phyloP scores from a whole-genome alignment of 208 protist species.

The Wallacemonas collosoma region DNA sequence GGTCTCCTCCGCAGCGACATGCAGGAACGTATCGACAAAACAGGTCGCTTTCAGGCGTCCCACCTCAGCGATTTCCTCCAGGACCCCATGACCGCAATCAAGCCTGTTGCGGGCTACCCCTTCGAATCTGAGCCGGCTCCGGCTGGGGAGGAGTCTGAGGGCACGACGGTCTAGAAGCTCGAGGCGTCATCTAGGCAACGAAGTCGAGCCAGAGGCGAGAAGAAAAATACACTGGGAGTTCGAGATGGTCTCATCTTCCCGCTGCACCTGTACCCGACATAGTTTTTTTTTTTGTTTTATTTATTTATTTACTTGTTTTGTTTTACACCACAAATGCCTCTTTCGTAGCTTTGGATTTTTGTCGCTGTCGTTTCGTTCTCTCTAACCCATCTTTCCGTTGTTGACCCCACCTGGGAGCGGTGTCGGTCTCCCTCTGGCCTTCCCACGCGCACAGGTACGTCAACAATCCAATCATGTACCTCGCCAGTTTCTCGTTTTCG shows the following conservation, averaged over 20 bases:
- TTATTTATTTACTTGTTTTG: not conserved
- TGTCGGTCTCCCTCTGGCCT: too few species aligned
- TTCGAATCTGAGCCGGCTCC: constrained; percentile 15
- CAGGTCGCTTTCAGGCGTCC: constrained; percentile 46
- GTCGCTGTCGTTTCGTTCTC: too few species aligned
- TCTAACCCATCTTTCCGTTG: too few species aligned
- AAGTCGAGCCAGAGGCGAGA: too few species aligned
- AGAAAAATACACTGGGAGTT: not conserved
- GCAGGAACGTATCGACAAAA: constrained; percentile 29
- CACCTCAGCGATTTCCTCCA: constrained; percentile 43
- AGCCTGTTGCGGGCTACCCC: constrained; percentile 16
- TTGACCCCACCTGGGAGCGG: too few species aligned
- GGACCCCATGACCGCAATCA: constrained; percentile 33
- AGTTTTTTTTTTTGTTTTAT: constrained; percentile 24
- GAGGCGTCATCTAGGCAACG: too few species aligned
- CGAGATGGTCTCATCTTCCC: not conserved
- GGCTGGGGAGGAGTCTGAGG: constrained; percentile 9
- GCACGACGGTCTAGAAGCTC: too few species aligned
- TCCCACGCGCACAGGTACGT: too few species aligned
- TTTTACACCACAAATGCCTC: not conserved
- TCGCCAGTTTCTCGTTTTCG: not conserved
- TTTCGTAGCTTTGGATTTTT: too few species aligned
- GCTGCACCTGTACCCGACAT: constrained; percentile 13
- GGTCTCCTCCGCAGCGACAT: constrained; percentile 31
- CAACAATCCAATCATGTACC: not conserved